Evolutionary conservation across 768 basidiomycete genomes (phyloP).

Genomic region (Serendipita sp.): DNA sequence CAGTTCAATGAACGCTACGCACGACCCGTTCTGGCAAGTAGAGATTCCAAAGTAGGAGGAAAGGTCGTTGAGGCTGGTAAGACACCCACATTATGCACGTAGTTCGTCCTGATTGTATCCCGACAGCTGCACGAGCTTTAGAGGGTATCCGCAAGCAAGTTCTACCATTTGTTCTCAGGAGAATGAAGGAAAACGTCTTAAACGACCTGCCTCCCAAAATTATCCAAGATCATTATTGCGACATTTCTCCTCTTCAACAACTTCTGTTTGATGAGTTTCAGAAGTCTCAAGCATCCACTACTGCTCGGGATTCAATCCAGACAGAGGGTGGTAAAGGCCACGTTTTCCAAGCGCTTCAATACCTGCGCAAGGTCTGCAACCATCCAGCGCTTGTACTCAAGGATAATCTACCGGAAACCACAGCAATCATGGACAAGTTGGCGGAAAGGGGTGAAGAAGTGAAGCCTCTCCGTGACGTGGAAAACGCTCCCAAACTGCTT

Average conservation of each 20-base stretch:
- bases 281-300: slow-evolving; percentile 50
- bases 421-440: slow-evolving; percentile 40
- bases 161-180: slow-evolving; percentile 88
- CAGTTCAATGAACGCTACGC: slow-evolving; percentile 92
- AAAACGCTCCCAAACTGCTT: slow-evolving; percentile 84
- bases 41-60: slow-evolving; percentile 71
- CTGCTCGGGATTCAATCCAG: slow-evolving; percentile 50
- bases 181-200: slow-evolving; percentile 93
- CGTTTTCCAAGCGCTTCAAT: slow-evolving; percentile 93
- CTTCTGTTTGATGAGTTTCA: slow-evolving; percentile 88
- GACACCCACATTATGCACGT: slow-evolving; percentile 17
- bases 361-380: slow-evolving; percentile 93
- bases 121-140: slow-evolving; percentile 72
- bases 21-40: slow-evolving; percentile 86
- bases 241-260: slow-evolving; percentile 88
- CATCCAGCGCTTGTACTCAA: slow-evolving; percentile 89
- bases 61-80: slow-evolving; percentile 88
- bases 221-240: slow-evolving; percentile 98
- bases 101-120: neutral
- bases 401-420: slow-evolving; percentile 40
- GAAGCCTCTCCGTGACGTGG: slow-evolving; percentile 53
- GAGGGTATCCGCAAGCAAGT: slow-evolving; percentile 98
- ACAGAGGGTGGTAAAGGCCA: slow-evolving; percentile 50
- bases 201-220: slow-evolving; percentile 96
- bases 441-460: slow-evolving; percentile 26